Evolutionary conservation across 163 green algal species (phyloP), one percentile per base, ranked within the genome.

Genomic region (Scenedesmus sp.): DNA sequence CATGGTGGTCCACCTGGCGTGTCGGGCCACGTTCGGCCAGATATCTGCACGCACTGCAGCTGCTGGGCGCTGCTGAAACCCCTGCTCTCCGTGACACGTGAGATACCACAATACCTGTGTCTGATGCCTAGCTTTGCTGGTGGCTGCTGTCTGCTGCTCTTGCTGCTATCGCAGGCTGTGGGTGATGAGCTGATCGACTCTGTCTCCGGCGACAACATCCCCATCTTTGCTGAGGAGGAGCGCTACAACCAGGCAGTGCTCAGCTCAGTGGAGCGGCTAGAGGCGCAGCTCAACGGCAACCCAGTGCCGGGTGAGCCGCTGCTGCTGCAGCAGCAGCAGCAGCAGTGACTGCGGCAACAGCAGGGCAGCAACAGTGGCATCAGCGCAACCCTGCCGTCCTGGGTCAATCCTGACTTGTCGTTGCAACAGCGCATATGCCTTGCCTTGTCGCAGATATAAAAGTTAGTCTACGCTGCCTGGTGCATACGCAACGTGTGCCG

Each of bases 161-260:
- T 60, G 60, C 56, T 74, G 62, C 89, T 62, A 54, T 2, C 26
- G 87, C 92, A 96, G 90, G 95, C 96, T 3, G 89, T 99, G 8
- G 97, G 97, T 13, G 98, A 99, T 77, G 95, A 98, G 46, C 89
- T 99, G 52, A 95, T 99, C 9, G 98, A 99, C 91, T 96, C 90
- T 56, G 95, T 99, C 26, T 94, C 98, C 15, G 92, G 91, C 70
- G 97, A 99, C 87, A 99, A 99, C 96, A 99, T 99, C 92, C 97
- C 98, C 87, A 98, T 99, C 91, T 96, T 98, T 89, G 97, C 97
- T 0, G 97, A 98, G 91, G 96, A 99, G 83, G 98, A 99, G 96
- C 99, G 99, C 95, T 99, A 99, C 97, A 99, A 99, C 95, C 97
- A 99, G 95, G 96, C 96, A 2, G 95, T 99, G 74, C 94, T 94